Evolutionary conservation across 2,329 filamentous ascomycete species (phyloP), one percentile per base, ranked within the genome.

Genomic region (Pezicula carpinea): DNA sequence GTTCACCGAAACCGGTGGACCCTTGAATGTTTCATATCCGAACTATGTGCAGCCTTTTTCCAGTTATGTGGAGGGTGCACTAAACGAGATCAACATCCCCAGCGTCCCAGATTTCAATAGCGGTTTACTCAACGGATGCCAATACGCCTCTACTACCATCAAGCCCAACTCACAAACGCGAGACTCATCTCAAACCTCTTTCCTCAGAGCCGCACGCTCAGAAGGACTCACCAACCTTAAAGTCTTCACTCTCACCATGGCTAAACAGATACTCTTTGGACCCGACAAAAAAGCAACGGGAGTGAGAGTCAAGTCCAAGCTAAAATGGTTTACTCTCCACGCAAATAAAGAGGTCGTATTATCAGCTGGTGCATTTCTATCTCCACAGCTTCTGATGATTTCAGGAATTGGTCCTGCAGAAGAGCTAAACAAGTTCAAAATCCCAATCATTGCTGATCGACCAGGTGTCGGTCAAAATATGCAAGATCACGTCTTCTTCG

Each of bases 381-480:
- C 71, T 3, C 73, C 73, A 0, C 72, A 77, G 53, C 66, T 76
- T 5, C 66, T 77, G 5, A 71, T 73, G 59, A 66, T 76, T 0
- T 72, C 69, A 41, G 73, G 74, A 10, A 64, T 77, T 15, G 73
- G 73, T 0, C 66, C 70, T 1, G 64, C 62, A 1, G 57, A 62
- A 2, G 66, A 74, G 35, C 64, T 78, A 3, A 44, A 66, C 14
- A 59, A 64, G 18, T 66, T 72, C 45, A 58, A 68, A 19, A 77
- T 77, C 31, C 58, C 66, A 0, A 53, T 74, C 2, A 48, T 77
- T 2, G 29, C 39, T 11, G 32, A 47, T 11, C 45, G 43, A 7
- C 38, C 45, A n/a, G 45, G 45, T 10, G 39, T 65, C 63, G 75
- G 73, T 5, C 62, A 73, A 52, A 70, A 72, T 45, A 65, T 77